Conservation (phyloP, 768 basidiomycete genomes). For the Candolleomyces efflorescens region DNA sequence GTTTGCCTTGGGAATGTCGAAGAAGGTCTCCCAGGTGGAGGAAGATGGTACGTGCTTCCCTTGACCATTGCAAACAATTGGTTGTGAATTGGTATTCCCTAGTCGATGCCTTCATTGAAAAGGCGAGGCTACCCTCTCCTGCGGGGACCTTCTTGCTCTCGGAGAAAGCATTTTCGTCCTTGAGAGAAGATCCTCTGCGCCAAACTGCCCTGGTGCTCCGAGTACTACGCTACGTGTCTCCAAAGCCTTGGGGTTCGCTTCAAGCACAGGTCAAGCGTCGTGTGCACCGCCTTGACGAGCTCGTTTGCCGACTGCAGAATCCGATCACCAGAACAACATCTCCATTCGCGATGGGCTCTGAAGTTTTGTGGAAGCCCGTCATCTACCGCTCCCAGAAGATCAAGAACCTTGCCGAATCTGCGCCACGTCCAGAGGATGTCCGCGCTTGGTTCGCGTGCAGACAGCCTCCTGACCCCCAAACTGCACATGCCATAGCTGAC, state of each 20-base stretch:
- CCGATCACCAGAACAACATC: conserved; percentile 20
- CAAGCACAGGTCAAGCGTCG: conserved; percentile 59
- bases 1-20: conserved; percentile 32
- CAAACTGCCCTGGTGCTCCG: conserved; percentile 44
- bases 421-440: not conserved
- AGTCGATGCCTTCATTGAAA: conserved; percentile 41
- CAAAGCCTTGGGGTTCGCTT: conserved; percentile 70
- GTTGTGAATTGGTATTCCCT: conserved; percentile 8
- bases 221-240: conserved; percentile 67
- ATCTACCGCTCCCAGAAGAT: conserved; percentile 16
- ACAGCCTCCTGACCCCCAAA: conserved; percentile 37
- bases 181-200: conserved; percentile 29
- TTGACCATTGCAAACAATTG: not conserved
- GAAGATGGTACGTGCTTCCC: conserved; percentile 33
- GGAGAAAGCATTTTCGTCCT: conserved; percentile 23
- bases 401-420: conserved; percentile 2
- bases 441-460: conserved; percentile 45
- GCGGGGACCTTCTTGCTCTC: conserved; percentile 48
- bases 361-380: conserved; percentile 63
- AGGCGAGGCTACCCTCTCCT: conserved; percentile 38
- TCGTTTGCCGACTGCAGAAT: conserved; percentile 47
- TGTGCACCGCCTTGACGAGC: conserved; percentile 37
- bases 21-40: conserved; percentile 37
- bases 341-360: conserved; percentile 52
- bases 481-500: conserved; percentile 13